Base-by-base conservation (phyloP, 768 basidiomycete genomes). In the Kwoniella heveanensis region DNA sequence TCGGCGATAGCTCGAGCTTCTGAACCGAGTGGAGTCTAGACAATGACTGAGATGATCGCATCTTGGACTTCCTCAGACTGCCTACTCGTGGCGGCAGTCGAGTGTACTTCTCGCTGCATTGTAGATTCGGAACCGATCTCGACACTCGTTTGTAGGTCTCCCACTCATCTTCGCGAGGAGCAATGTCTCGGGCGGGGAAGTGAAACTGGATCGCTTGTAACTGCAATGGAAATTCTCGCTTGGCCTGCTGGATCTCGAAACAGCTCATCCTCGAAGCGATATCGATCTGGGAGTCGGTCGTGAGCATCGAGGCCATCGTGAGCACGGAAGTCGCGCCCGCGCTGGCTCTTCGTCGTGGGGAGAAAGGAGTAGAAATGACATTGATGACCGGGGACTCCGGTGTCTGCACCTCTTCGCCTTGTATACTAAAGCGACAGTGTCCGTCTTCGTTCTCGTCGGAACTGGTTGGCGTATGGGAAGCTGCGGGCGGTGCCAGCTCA, bases 221-320 rank as follows among this genome's bases (percentile, higher is more conserved):
- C 32, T 57, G 50, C 7, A n/a, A 26, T 2, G 54, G 58, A 29
- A 62, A 69, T 32, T 62, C 68, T 7, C n/a, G 21, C 9, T 49
- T 58, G 8, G 64, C 68, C 46, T 65, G 55, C n/a, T 60, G 59
- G 24, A 69, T 69, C 13, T 65, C 60, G 48, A 54, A 69, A 25
- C 29, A 51, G 36, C 63, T 65, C 8, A 68, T 15, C 17, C 54
- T 36, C 5, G 63, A 61, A 0, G n/a, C 29, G 26, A 26, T 30
- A 12, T 52, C 54, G 24, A 26, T 6, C 26, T 58, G 51, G 1
- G 63, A 58, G 19, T 64, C 56, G 22, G 57, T 37, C 21, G 56
- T 58, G 51, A 57, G 24, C 19, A 48, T 1, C 3, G 66, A 63
- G 5, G 39, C 37, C 48, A 57, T 51, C 1, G 66, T 67, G 2